Percentiles rank a stretch among this genome's conserved stretches.
Evolutionary conservation across 2,329 filamentous ascomycete species (phyloP).

Genomic region (Tolypocladium amazonense): DNA sequence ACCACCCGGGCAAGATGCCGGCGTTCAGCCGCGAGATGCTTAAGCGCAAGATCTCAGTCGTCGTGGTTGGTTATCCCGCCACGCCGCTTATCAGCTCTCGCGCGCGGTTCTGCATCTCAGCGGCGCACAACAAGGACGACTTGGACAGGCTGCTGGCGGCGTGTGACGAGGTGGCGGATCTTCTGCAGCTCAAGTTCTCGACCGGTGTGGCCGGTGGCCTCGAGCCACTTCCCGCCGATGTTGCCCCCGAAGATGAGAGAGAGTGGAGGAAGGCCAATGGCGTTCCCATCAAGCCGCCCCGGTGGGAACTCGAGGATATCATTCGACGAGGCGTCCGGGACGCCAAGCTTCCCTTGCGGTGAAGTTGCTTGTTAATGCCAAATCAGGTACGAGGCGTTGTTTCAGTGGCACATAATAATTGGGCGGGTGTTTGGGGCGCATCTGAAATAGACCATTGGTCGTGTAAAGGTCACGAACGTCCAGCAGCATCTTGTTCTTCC

Average conservation of each 20-base stretch:
- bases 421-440: slow-evolving; percentile 10
- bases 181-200: slow-evolving; percentile 94
- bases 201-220: slow-evolving; percentile 86
- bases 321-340: slow-evolving; percentile 65
- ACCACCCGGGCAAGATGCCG: slow-evolving; percentile 98
- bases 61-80: slow-evolving; percentile 93
- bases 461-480: slow-evolving; percentile 1
- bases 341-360: slow-evolving; percentile 61
- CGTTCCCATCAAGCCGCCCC: slow-evolving; percentile 61
- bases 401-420: slow-evolving; percentile 4
- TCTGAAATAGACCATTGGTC: slow-evolving; percentile 5
- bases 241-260: slow-evolving; percentile 61
- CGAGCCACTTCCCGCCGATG: slow-evolving; percentile 61
- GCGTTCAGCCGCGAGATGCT: slow-evolving; percentile 99
- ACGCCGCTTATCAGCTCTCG: slow-evolving; percentile 92
- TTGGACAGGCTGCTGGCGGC: slow-evolving; percentile 80
- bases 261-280: slow-evolving; percentile 53
- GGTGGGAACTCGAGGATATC: slow-evolving; percentile 80
- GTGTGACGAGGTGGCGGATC: slow-evolving; percentile 85
- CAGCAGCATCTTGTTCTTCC: background rate
- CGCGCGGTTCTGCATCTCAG: slow-evolving; percentile 89
- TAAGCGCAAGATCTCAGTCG: slow-evolving; percentile 91
- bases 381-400: slow-evolving; percentile 10
- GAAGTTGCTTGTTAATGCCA: slow-evolving; percentile 12
- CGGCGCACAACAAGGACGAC: slow-evolving; percentile 97